Conservation (phyloP, 2,329 filamentous ascomycete species). For the Diaporthe aspalathi region DNA sequence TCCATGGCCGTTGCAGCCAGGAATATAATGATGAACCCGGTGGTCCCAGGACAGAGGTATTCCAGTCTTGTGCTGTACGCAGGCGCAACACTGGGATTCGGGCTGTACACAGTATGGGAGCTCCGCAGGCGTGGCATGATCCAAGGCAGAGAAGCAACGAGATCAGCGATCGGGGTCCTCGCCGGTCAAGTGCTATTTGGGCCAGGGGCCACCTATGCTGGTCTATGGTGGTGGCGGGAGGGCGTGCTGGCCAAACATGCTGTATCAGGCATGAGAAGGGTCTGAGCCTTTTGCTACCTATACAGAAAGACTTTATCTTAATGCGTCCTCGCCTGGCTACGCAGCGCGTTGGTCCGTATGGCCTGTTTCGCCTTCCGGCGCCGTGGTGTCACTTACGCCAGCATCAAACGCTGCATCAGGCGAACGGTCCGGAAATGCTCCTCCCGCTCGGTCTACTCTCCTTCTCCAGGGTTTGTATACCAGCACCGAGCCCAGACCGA, state of each 20-base stretch:
- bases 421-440: neutral
- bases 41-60: neutral
- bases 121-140: slow-evolving; percentile 23
- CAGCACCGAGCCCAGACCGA: slow-evolving; percentile 78
- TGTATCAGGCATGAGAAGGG: neutral
- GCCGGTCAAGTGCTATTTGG: slow-evolving; percentile 19
- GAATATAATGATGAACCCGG: neutral
- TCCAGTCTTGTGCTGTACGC: slow-evolving; percentile 23
- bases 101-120: slow-evolving; percentile 35
- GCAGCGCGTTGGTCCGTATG: neutral
- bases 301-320: neutral
- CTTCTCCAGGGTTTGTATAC: slow-evolving; percentile 83
- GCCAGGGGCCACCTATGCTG: slow-evolving; percentile 30
- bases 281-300: neutral
- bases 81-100: slow-evolving; percentile 25
- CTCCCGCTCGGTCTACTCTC: slow-evolving; percentile 50
- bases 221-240: slow-evolving; percentile 38
- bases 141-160: slow-evolving; percentile 11
- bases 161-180: slow-evolving; percentile 2
- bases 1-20: neutral
- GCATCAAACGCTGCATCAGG: neutral
- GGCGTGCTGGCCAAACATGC: slow-evolving; percentile 9
- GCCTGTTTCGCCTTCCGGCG: neutral
- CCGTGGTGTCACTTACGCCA: neutral
- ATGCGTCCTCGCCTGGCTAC: neutral